Evolutionary conservation across 345 rosid genomes (phyloP).

Genomic region (Odontarrhena argentea): DNA sequence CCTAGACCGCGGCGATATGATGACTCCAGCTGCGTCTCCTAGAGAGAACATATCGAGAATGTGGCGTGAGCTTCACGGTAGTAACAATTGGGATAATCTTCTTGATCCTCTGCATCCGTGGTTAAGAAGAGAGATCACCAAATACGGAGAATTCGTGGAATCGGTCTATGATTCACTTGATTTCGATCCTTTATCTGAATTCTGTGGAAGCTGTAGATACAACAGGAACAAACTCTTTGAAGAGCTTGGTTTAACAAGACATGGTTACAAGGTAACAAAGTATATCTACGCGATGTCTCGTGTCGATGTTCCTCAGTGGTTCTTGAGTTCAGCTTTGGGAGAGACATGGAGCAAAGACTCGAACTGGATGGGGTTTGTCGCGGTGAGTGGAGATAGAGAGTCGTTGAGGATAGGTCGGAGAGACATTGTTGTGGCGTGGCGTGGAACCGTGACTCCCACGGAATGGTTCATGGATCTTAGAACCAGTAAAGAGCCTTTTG

Average conservation of each 20-base stretch:
- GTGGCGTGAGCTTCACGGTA: slow-evolving; percentile 59
- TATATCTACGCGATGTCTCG: slow-evolving; percentile 71
- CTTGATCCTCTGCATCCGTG: slow-evolving; percentile 59
- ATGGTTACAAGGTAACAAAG: slow-evolving; percentile 57
- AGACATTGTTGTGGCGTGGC: slow-evolving; percentile 68
- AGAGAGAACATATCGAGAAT: slow-evolving; percentile 48
- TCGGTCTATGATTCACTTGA: slow-evolving; percentile 66
- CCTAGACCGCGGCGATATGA: slow-evolving; percentile 53
- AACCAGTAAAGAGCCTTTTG: slow-evolving; percentile 45
- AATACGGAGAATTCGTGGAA: slow-evolving; percentile 62
- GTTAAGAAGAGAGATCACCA: slow-evolving; percentile 57
- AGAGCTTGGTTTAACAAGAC: slow-evolving; percentile 49
- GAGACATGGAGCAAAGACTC: slow-evolving; percentile 76
- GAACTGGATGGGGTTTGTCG: slow-evolving; percentile 72
- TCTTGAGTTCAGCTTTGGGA: slow-evolving; percentile 47
- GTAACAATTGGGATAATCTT: slow-evolving; percentile 51
- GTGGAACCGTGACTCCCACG: slow-evolving; percentile 67
- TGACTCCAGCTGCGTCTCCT: slow-evolving; percentile 68
- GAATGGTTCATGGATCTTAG: slow-evolving; percentile 62
- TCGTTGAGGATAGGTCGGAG: slow-evolving; percentile 51
- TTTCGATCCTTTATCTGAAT: slow-evolving; percentile 60
- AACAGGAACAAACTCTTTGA: slow-evolving; percentile 56
- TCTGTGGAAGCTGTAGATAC: slow-evolving; percentile 63
- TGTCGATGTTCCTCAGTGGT: slow-evolving; percentile 63
- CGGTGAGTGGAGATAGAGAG: slow-evolving; percentile 54